Base-by-base conservation (phyloP, 257 asterid species). In the Solanum habrochaites region DNA sequence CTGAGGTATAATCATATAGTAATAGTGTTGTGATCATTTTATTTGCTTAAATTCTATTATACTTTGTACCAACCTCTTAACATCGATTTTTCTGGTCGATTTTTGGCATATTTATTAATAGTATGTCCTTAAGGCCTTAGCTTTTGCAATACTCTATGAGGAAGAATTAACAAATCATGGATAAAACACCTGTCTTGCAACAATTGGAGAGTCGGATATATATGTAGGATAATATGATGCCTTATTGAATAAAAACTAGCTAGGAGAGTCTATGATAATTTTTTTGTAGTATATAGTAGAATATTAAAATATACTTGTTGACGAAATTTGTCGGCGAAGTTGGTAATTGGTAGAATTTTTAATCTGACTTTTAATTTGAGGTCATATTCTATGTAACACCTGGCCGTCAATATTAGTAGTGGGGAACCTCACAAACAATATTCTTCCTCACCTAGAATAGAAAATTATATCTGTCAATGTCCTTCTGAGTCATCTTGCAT, bases 1-100 rank as follows among this genome's bases (percentile, higher is more conserved):
- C 94, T 70, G 97, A 97, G 99, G 99, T 97, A 80, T 29, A 27
- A 78, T 42, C 83, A 42, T 75, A 25, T 13, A 42, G 12, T 23
- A 64, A 7, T 72, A 10, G 16, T 10, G 23, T 18, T 27, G 5
- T 78, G 27, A 27, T 78, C 27, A 45, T 78, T 25, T 45, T 45
- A 25, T 45, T 27, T 45, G 39, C 39, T 37, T 37, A 37, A 1
- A 37, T 37, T 37, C 39, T 37, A 37, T 37, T 5, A 7, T 78
- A 25, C 39, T 14, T 35, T 43, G 9, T 43, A 25, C 21, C 20
- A 15, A 27, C 39, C 3, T 67, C 74, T 14, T 67, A 14, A 67
- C 39, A 13, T 67, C 11, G 11, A 2, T 2, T 67, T 67, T 14
- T 15, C 13, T 1, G 37, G 9, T 67, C 32, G 10, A 27, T 12